Evolutionary conservation across 306 rosid species (phyloP).

Genomic region (Boehmeria nivea): DNA sequence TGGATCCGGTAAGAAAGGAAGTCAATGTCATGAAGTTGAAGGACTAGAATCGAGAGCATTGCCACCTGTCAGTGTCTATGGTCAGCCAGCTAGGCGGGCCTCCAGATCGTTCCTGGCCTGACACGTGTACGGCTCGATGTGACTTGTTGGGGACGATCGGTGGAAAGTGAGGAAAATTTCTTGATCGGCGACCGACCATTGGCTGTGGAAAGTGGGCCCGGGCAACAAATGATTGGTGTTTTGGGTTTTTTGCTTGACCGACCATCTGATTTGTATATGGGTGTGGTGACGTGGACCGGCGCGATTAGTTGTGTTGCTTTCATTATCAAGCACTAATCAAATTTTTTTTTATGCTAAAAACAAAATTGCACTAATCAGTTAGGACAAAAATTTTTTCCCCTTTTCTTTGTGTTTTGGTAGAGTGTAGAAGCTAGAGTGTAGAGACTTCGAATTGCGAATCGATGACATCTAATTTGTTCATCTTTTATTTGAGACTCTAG

Average conservation of each 20-base stretch:
- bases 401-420: too few relatives aligned
- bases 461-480: too few relatives aligned
- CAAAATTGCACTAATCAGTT: too few relatives aligned
- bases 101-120: slow-evolving; percentile 34
- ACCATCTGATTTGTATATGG: slow-evolving; percentile 27
- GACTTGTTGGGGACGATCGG: slow-evolving; percentile 19
- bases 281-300: slow-evolving; percentile 25
- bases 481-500: too few relatives aligned
- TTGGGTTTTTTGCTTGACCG: slow-evolving; percentile 34
- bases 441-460: too few relatives aligned
- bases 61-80: slow-evolving; percentile 26
- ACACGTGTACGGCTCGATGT: slow-evolving; percentile 48
- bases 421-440: too few relatives aligned
- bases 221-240: slow-evolving; percentile 31
- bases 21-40: too few relatives aligned
- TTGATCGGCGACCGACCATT: slow-evolving; percentile 49
- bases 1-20: slow-evolving; percentile 19
- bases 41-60: background rate
- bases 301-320: slow-evolving; percentile 24
- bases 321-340: slow-evolving; percentile 16
- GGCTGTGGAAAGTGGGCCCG: slow-evolving; percentile 22
- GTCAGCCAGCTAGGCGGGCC: slow-evolving; percentile 28
- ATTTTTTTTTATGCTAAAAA: background rate
- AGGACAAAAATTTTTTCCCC: too few relatives aligned
- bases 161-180: slow-evolving; percentile 11